Evolutionary conservation across 768 basidiomycete species (phyloP), one percentile per base, ranked within the genome.

Genomic region (Boletus reticuloceps): DNA sequence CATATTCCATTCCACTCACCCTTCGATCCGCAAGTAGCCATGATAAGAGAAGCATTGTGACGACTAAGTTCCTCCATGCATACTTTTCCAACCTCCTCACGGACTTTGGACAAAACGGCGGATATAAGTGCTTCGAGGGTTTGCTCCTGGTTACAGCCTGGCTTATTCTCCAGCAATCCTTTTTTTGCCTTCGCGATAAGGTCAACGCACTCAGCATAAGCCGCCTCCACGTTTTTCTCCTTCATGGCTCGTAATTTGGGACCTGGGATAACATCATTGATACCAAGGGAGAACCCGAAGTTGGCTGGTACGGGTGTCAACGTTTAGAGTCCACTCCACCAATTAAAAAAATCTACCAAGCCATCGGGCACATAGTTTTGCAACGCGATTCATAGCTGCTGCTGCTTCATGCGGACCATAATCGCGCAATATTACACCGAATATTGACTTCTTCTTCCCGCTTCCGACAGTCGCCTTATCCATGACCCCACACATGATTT

Each of bases 1-100:
- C 20, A 50, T 34, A 32, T 50, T 47, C 29, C 8, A 11, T 27
- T 52, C 42, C 19, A 60, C 73, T 45, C 53, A 91, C 96, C 97
- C 81, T 98, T 98, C 6, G 97, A 98, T 70, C 96, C 96, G 75
- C 95, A 98, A 39, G 94, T 97, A 48, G 97, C 96, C 97, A 98
- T 98, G 75, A 98, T 96, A 4, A 97, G 76, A 2, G 97, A 94
- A 3, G 97, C 94, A 67, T 98, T 99, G 70, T 96, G 92, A 48
- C 93, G 82, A 66, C 93, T 96, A n/a, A 99, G 81, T 68, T 99
- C 97, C 66, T 83, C 87, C 94, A 99, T 96, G 74, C 97, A 99
- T 55, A 95, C 94, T 63, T 97, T 89, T 58, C 97, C 97, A 27
- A 97, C 94, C 51, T 90, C 88, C 66, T 93, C 94, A 75, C 97